Percentiles rank a stretch among this genome's conserved stretches.
These are phyloP conservation scores for Paramyrothecium roridum DNA, from an alignment of 2,329 filamentous ascomycete species.

Conservation along the genomic window DNA sequence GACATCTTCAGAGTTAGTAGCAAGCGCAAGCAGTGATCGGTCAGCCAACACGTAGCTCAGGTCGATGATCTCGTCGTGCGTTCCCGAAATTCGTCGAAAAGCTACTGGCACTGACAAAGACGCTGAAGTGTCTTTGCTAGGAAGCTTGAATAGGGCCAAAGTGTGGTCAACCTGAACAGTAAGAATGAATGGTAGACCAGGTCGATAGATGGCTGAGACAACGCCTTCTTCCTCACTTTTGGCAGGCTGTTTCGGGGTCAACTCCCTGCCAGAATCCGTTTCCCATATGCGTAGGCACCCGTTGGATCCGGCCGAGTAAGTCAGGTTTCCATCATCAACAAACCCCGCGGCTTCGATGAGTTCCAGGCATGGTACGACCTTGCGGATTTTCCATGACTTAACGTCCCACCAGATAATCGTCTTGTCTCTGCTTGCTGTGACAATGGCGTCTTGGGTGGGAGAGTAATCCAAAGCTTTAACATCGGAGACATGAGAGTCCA, in stretches of 20 bases:
- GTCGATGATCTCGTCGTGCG: slow-evolving; percentile 97
- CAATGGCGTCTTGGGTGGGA: slow-evolving; percentile 65
- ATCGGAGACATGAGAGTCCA: slow-evolving; percentile 93
- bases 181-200: slow-evolving; percentile 66
- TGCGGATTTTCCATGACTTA: slow-evolving; percentile 76
- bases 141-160: slow-evolving; percentile 65
- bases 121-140: slow-evolving; percentile 31
- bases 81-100: slow-evolving; percentile 83
- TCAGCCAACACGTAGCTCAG: slow-evolving; percentile 81
- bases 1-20: slow-evolving; percentile 93
- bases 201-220: slow-evolving; percentile 65
- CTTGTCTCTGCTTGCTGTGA: slow-evolving; percentile 89
- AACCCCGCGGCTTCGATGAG: slow-evolving; percentile 83
- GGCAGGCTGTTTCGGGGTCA: slow-evolving; percentile 68
- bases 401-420: slow-evolving; percentile 92
- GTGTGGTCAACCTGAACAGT: slow-evolving; percentile 90
- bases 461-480: slow-evolving; percentile 87
- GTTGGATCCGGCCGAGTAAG: slow-evolving; percentile 82
- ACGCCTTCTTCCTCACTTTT: slow-evolving; percentile 65
- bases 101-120: slow-evolving; percentile 42
- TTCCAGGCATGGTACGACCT: slow-evolving; percentile 81
- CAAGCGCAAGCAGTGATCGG: slow-evolving; percentile 78
- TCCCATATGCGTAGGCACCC: slow-evolving; percentile 84
- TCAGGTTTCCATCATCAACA: slow-evolving; percentile 63
- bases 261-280: slow-evolving; percentile 70